phyloP scores from a whole-genome alignment of 345 rosid genomes.

The Eucalyptus erythrocorys region DNA sequence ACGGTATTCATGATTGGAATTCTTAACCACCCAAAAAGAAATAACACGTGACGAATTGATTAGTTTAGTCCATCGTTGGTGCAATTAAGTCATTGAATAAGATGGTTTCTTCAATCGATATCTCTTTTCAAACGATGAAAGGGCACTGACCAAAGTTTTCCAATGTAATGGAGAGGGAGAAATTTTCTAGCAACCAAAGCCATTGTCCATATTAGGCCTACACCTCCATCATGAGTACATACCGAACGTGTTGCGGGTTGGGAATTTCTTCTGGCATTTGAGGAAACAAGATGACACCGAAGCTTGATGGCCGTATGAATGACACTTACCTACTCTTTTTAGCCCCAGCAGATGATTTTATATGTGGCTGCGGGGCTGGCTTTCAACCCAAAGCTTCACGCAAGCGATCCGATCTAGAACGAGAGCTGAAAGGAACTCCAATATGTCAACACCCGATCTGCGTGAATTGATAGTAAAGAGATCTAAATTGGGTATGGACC shows the following conservation, averaged over 20 bases:
- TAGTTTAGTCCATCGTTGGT: neutral
- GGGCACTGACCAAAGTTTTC: neutral
- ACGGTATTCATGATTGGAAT: neutral
- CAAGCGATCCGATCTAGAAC: neutral
- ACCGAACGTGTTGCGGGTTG: neutral
- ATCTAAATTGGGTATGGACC: neutral
- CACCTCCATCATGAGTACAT: neutral
- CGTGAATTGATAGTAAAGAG: neutral
- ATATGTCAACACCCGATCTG: neutral
- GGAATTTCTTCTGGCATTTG: neutral
- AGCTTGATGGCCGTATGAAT: neutral
- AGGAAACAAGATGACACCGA: neutral
- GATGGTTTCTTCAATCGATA: neutral
- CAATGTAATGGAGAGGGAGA: neutral
- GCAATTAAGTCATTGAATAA: neutral
- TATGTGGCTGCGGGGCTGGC: neutral
- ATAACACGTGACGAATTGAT: neutral
- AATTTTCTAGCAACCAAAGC: neutral
- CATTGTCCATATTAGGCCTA: neutral
- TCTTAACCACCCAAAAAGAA: neutral
- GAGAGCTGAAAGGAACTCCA: neutral
- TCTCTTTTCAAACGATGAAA: neutral
- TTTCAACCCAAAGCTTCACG: neutral
- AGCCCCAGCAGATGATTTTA: neutral
- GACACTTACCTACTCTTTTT: neutral